These are phyloP conservation scores for Pelargonium australe DNA, from an alignment of 441 rosid species.

Conservation along the genomic window DNA sequence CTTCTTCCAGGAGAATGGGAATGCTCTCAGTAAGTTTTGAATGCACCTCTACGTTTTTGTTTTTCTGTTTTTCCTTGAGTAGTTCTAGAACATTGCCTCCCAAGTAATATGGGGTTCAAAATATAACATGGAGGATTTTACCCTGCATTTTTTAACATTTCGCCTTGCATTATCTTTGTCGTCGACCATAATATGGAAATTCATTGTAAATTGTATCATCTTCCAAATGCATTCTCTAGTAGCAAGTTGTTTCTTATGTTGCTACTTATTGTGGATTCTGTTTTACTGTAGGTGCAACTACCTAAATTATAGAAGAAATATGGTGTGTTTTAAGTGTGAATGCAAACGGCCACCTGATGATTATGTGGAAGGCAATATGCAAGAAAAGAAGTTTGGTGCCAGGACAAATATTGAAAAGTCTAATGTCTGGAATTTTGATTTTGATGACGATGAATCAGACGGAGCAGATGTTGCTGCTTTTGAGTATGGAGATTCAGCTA, in stretches of 20 bases:
- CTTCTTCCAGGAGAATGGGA: conserved; percentile 99
- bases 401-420: conserved; percentile 42
- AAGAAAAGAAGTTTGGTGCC: conserved; percentile 39
- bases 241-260: conserved; percentile 2
- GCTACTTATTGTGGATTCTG: conserved; percentile 21
- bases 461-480: conserved; percentile 95
- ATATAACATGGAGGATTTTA: no score
- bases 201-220: background rate
- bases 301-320: conserved; percentile 87
- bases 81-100: background rate
- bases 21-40: conserved; percentile 79
- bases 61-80: background rate
- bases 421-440: conserved; percentile 93
- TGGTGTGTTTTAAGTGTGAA: conserved; percentile 85
- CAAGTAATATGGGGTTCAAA: background rate
- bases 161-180: background rate
- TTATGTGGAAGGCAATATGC: conserved; percentile 50
- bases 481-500: conserved; percentile 66
- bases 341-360: conserved; percentile 90
- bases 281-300: conserved; percentile 73
- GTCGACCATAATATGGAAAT: background rate
- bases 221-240: background rate
- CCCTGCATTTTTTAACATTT: no score
- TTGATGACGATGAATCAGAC: conserved; percentile 92
- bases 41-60: background rate